phyloP scores from a whole-genome alignment of 805 yeast genomes.

The Blastobotrys muscicola region DNA sequence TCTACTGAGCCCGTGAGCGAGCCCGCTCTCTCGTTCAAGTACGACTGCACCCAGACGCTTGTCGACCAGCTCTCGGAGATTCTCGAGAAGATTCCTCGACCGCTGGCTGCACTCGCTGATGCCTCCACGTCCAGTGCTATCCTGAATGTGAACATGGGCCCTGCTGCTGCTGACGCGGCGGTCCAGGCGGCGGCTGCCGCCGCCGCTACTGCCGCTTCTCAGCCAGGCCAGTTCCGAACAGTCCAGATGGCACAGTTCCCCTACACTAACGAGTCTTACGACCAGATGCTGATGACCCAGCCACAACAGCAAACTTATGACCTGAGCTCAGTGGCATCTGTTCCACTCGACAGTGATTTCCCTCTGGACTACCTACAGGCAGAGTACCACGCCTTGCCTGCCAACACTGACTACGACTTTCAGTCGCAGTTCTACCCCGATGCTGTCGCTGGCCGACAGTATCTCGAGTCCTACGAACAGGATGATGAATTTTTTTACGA shows the following conservation, averaged over 20 bases:
- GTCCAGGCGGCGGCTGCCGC: slow-evolving; percentile 1
- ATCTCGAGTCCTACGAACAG: slow-evolving; percentile 2
- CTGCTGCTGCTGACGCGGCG: not conserved
- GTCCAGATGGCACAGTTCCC: not conserved
- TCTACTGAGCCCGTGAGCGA: slow-evolving; percentile 67
- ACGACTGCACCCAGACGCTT: slow-evolving; percentile 36
- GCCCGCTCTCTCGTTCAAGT: slow-evolving; percentile 71
- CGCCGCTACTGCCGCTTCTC: slow-evolving; percentile 2
- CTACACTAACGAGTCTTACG: slow-evolving; percentile 3
- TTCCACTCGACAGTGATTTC: slow-evolving; percentile 15
- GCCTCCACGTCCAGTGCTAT: slow-evolving; percentile 18
- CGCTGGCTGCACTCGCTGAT: slow-evolving; percentile 24
- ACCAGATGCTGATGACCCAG: slow-evolving; percentile 5
- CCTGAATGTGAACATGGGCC: slow-evolving; percentile 1
- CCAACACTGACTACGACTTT: not conserved
- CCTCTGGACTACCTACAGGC: slow-evolving; percentile 19
- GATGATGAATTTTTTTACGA: slow-evolving; percentile 6
- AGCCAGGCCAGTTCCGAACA: slow-evolving; percentile 2
- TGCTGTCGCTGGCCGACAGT: not conserved
- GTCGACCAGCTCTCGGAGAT: slow-evolving; percentile 28
- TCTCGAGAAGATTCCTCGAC: slow-evolving; percentile 19
- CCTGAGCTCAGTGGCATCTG: slow-evolving; percentile 1
- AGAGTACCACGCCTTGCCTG: not conserved
- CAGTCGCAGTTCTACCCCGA: slow-evolving; percentile 5
- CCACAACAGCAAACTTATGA: slow-evolving; percentile 15